Conservation (phyloP, 768 basidiomycete species). For the Cystofilobasidium ferigula region DNA sequence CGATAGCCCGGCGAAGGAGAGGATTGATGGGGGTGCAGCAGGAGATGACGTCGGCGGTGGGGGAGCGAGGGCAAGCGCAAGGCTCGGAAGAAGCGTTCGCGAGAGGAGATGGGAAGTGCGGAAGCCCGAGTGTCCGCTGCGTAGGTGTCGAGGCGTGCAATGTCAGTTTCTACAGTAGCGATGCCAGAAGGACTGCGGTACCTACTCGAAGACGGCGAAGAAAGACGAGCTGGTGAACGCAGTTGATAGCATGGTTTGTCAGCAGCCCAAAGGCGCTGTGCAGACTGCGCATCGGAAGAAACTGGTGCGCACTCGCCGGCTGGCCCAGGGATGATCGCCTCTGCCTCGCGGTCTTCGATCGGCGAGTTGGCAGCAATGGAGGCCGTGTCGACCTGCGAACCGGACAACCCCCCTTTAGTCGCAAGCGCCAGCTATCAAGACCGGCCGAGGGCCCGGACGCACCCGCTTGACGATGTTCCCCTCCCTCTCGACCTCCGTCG, state of each 20-base stretch:
- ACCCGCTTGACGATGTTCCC: slow-evolving; percentile 11
- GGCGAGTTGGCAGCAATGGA: slow-evolving; percentile 75
- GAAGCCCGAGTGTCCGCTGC: slow-evolving; percentile 62
- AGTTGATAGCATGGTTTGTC: slow-evolving; percentile 45
- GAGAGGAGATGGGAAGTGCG: slow-evolving; percentile 76
- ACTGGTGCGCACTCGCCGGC: slow-evolving; percentile 23
- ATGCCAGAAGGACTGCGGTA: background rate
- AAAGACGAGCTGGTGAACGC: slow-evolving; percentile 50
- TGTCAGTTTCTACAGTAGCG: slow-evolving; percentile 10
- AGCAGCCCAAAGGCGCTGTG: background rate
- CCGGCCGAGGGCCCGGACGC: background rate
- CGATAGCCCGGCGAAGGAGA: background rate
- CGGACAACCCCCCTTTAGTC: slow-evolving; percentile 32
- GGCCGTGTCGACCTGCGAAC: slow-evolving; percentile 53
- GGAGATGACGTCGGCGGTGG: slow-evolving; percentile 29
- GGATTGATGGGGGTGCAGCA: background rate
- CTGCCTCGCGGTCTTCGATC: slow-evolving; percentile 76
- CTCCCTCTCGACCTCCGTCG: background rate
- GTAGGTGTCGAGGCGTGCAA: too few relatives aligned
- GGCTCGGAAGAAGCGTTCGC: slow-evolving; percentile 69
- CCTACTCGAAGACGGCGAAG: slow-evolving; percentile 58
- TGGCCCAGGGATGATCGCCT: slow-evolving; percentile 47
- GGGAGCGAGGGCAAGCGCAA: slow-evolving; percentile 57
- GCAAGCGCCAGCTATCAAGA: too few relatives aligned
- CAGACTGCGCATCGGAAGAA: background rate